Evolutionary conservation across 805 yeast genomes (phyloP).

Genomic region (Brettanomyces anomalus): DNA sequence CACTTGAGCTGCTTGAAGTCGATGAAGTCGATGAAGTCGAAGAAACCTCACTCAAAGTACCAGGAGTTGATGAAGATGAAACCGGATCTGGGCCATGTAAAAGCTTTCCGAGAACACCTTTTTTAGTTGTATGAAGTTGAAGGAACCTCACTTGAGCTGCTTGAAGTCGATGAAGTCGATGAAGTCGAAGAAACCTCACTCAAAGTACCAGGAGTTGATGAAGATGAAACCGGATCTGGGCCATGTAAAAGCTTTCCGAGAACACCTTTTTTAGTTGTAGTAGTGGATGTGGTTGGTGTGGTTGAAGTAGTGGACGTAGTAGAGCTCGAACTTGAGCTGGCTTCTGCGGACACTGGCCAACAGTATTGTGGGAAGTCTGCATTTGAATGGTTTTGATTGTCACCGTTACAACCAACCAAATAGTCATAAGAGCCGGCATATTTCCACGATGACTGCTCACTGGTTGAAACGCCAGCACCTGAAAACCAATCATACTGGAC

Average conservation of each 20-base stretch:
- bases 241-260: background rate
- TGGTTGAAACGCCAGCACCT: slow-evolving; percentile 8
- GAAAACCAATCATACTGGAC: slow-evolving; percentile 22
- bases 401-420: slow-evolving; percentile 15
- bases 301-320: background rate
- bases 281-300: background rate
- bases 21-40: background rate
- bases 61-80: background rate
- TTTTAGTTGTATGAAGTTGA: background rate
- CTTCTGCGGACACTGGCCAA: slow-evolving; percentile 7
- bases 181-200: background rate
- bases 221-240: background rate
- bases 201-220: background rate
- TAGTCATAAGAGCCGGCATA: slow-evolving; percentile 11
- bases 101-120: background rate
- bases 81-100: background rate
- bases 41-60: background rate
- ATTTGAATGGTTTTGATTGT: slow-evolving; percentile 7
- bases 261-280: background rate
- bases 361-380: slow-evolving; percentile 16
- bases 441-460: slow-evolving; percentile 2
- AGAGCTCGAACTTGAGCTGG: background rate
- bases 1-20: background rate
- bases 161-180: background rate
- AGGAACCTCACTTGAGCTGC: slow-evolving; percentile 1